Percentiles rank a stretch among this genome's conserved stretches.
These are phyloP conservation scores for Fusarium verrucosum DNA, from an alignment of 2,329 filamentous ascomycete genomes.

Conservation along the genomic window DNA sequence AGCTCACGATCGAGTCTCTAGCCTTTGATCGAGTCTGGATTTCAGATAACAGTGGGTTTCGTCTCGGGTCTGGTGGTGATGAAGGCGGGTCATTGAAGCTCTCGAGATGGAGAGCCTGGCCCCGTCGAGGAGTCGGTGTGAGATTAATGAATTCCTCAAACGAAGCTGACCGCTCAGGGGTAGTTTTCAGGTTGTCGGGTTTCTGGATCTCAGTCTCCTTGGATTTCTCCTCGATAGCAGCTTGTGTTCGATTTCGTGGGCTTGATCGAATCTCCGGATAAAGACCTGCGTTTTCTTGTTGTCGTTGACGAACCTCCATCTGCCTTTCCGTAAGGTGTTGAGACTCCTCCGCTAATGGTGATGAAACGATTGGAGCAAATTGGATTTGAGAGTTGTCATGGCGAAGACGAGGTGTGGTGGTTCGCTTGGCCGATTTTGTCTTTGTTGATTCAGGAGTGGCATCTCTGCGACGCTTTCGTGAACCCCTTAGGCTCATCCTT, in stretches of 20 bases:
- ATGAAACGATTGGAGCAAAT: constrained; percentile 73
- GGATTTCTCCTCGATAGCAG: constrained; percentile 24
- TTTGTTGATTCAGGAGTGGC: constrained; percentile 40
- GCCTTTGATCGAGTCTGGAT: constrained; percentile 59
- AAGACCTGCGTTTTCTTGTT: constrained; percentile 71
- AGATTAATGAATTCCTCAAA: constrained; percentile 65
- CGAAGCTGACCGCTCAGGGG: constrained; percentile 56
- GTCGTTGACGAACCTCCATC: constrained; percentile 78
- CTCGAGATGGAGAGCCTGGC: constrained; percentile 60
- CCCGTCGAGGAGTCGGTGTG: constrained; percentile 69
- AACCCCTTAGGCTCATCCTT: constrained; percentile 34
- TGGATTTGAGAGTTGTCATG: constrained; percentile 87
- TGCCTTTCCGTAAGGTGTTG: constrained; percentile 83
- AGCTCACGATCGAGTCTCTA: constrained; percentile 51
- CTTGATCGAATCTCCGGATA: constrained; percentile 75
- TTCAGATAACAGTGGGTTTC: constrained; percentile 62
- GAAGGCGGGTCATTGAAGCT: constrained; percentile 65
- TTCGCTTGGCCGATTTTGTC: constrained; percentile 42
- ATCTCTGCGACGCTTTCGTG: constrained; percentile 46
- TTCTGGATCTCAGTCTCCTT: constrained; percentile 19
- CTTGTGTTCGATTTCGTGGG: constrained; percentile 39
- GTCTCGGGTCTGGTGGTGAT: constrained; percentile 65
- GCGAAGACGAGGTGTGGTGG: constrained; percentile 64
- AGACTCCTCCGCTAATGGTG: constrained; percentile 65
- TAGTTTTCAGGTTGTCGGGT: constrained; percentile 49